phyloP scores from a whole-genome alignment of 2,329 filamentous ascomycete genomes.

The Alternaria solani region DNA sequence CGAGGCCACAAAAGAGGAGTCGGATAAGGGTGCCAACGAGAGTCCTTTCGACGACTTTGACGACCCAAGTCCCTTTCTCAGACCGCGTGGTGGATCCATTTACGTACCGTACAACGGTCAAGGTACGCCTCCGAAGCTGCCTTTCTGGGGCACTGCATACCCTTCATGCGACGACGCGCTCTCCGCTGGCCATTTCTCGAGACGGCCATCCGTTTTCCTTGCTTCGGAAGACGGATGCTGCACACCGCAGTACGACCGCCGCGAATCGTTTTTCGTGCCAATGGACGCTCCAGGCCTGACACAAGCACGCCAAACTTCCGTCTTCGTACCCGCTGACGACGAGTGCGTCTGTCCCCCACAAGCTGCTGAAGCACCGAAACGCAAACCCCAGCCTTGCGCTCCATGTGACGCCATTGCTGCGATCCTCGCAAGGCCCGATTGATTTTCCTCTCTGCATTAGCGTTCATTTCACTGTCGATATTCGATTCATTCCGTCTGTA shows the following conservation, averaged over 20 bases:
- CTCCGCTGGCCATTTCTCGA: slow-evolving; percentile 20
- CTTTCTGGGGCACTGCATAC: slow-evolving; percentile 30
- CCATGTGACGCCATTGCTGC: slow-evolving; percentile 40
- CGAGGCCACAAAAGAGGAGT: slow-evolving; percentile 41
- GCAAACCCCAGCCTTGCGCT: slow-evolving; percentile 28
- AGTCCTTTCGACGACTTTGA: slow-evolving; percentile 30
- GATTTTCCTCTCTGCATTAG: slow-evolving; percentile 6
- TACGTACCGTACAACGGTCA: slow-evolving; percentile 35
- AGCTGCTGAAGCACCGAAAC: slow-evolving; percentile 22
- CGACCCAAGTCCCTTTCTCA: slow-evolving; percentile 31
- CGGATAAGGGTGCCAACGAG: slow-evolving; percentile 32
- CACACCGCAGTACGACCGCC: slow-evolving; percentile 26
- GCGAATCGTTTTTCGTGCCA: slow-evolving; percentile 24
- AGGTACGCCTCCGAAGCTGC: slow-evolving; percentile 31
- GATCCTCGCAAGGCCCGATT: slow-evolving; percentile 33
- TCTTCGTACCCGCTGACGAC: slow-evolving; percentile 25
- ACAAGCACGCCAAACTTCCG: slow-evolving; percentile 25
- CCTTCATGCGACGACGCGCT: slow-evolving; percentile 21
- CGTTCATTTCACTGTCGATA: slow-evolving; percentile 35
- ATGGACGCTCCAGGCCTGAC: slow-evolving; percentile 19
- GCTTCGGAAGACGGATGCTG: slow-evolving; percentile 12
- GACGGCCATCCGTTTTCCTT: slow-evolving; percentile 21
- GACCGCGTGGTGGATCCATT: slow-evolving; percentile 37
- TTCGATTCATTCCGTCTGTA: slow-evolving; percentile 30
- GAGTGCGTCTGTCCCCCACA: slow-evolving; percentile 22